Evolutionary conservation across 176 grass and related monocot genomes (phyloP), one percentile per base, ranked within the genome.

Genomic region (Oryza rufipogon): DNA sequence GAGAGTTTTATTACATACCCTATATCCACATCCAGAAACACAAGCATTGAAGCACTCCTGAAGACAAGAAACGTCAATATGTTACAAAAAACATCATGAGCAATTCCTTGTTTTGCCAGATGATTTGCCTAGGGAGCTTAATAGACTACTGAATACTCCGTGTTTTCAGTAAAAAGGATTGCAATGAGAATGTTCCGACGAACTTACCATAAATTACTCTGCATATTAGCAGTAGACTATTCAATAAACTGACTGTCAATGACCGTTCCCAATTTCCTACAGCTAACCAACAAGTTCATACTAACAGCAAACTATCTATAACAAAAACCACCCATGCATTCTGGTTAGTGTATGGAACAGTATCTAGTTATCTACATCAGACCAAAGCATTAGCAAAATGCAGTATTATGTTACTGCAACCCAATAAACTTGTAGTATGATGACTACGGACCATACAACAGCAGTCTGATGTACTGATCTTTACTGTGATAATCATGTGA

Each of bases 11-110:
- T 30, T 42, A 79, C 77, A 17, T 90, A 98, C 96, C 89, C 86
- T 98, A 80, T 84, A 98, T 84, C 96, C 96, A 84, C 96, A 98
- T 9, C 93, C 96, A 72, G 93, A 95, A 19, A 95, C 86, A 76
- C 96, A 98, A 70, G 96, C 96, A 89, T 91, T 89, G 81, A 98
- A 98, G 69, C 96, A 98, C 39, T 92, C 89, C 96, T 98, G 63
- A 33, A 86, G 19, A 63, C n/a, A 23, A 15, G 17, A 83, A 58
- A 79, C 39, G 3, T 44, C 0, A 58, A 52, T 49, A 36, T 70
- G 23, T 86, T 26, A 86, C 20, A 9, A 78, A 86, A 36, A 23
- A 8, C 33, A 30, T 5, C 19, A 44, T 26, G 34, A 66, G 4
- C 39, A 49, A 22, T 23, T n/a, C 19, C 1, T 41, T 49, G 7